Evolutionary conservation across 768 basidiomycete genomes (phyloP).

Genomic region (Agaricus blazei): DNA sequence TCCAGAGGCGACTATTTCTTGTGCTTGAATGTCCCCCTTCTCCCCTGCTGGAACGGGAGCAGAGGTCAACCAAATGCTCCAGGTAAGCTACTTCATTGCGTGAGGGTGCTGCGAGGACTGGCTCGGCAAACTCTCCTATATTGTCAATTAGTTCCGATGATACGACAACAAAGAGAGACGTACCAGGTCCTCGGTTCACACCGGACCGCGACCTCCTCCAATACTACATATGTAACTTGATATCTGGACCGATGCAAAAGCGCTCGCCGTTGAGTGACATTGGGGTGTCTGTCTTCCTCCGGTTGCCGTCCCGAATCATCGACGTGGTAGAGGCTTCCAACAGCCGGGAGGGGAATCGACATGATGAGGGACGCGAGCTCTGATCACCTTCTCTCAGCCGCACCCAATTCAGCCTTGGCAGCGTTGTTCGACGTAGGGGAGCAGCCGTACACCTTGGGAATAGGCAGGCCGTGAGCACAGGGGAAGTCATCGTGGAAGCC

Average conservation of each 20-base stretch:
- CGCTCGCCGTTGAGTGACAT: slow-evolving; percentile 32
- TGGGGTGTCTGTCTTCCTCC: slow-evolving; percentile 20
- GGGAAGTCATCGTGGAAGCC: slow-evolving; percentile 40
- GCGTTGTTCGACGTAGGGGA: slow-evolving; percentile 31
- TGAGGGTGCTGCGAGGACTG: slow-evolving; percentile 35
- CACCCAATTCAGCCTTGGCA: slow-evolving; percentile 37
- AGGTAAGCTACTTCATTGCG: slow-evolving; percentile 46
- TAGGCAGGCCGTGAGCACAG: slow-evolving; percentile 32
- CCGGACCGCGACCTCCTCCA: slow-evolving; percentile 45
- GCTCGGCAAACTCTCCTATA: slow-evolving; percentile 39
- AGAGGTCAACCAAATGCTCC: slow-evolving; percentile 22
- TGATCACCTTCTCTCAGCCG: slow-evolving; percentile 29
- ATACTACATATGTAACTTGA: slow-evolving; percentile 37
- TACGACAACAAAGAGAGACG: slow-evolving; percentile 23
- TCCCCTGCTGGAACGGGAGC: too few relatives aligned
- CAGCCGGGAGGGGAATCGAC: slow-evolving; percentile 36
- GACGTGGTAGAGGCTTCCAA: slow-evolving; percentile 38
- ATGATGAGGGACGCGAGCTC: slow-evolving; percentile 42
- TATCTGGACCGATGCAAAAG: slow-evolving; percentile 44
- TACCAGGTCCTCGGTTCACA: slow-evolving; percentile 49
- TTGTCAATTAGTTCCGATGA: slow-evolving; percentile 18
- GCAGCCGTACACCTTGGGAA: slow-evolving; percentile 38
- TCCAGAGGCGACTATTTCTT: slow-evolving; percentile 10
- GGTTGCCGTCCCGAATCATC: slow-evolving; percentile 35
- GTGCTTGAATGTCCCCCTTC: too few relatives aligned